Evolutionary conservation across 352 stramenopile species (phyloP).

Genomic region (Phytophthora brassicae): DNA sequence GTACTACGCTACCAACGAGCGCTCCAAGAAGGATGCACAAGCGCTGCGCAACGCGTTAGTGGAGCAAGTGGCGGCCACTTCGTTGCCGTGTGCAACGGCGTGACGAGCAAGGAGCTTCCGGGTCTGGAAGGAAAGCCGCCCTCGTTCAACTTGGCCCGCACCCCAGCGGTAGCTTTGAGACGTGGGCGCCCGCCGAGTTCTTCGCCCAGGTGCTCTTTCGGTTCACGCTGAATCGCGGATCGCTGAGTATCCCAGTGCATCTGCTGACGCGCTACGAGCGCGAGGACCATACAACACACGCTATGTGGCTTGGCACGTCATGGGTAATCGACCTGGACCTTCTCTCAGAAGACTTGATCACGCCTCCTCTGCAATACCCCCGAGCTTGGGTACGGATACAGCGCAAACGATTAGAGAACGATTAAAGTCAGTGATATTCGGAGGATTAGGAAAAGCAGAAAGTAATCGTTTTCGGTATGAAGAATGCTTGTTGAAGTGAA

Average conservation of each 20-base stretch:
- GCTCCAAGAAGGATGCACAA: constrained; percentile 41
- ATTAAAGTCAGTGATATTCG: constrained; percentile 26
- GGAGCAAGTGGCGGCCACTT: constrained; percentile 44
- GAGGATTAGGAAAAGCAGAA: constrained; percentile 17
- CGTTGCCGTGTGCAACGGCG: constrained; percentile 58
- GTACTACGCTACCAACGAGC: constrained; percentile 54
- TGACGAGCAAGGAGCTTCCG: constrained; percentile 39
- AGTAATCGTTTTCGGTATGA: constrained; percentile 18
- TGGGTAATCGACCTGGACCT: constrained; percentile 44
- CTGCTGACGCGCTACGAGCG: constrained; percentile 62
- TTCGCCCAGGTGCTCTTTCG: constrained; percentile 58
- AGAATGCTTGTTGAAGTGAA: constrained; percentile 19
- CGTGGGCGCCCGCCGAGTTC: constrained; percentile 65
- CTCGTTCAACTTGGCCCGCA: constrained; percentile 69
- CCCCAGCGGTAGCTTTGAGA: constrained; percentile 67
- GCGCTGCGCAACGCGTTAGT: constrained; percentile 52
- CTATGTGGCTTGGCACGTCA: constrained; percentile 52
- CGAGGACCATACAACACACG: constrained; percentile 54
- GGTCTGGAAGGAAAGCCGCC: constrained; percentile 31
- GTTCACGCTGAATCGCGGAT: constrained; percentile 65
- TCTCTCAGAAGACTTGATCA: constrained; percentile 36
- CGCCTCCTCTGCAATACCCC: constrained; percentile 52
- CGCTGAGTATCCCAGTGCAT: constrained; percentile 64
- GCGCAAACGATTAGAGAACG: constrained; percentile 18
- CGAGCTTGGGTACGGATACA: constrained; percentile 64